Base-by-base conservation (phyloP, 768 basidiomycete genomes). In the Mycena capillaripes region DNA sequence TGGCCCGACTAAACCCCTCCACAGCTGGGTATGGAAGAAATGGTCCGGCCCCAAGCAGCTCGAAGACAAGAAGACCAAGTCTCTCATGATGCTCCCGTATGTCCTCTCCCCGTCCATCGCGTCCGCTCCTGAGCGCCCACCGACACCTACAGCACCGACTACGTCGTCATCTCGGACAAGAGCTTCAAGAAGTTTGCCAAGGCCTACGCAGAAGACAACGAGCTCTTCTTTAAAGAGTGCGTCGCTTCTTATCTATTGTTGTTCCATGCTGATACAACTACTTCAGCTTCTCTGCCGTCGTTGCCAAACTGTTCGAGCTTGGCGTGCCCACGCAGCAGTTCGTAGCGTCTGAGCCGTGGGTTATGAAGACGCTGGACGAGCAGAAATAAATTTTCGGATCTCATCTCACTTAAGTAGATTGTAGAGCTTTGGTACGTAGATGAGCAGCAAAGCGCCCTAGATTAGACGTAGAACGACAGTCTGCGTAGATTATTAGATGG, bases 1-100 rank as follows among this genome's bases (percentile, higher is more conserved):
- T 30, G 11, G n/a, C 34, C 30, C 4, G 29, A n/a, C 61, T 76
- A 27, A 78, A 12, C 40, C 12, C 34, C n/a, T 21, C 59, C 23
- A 38, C 56, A 90, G 89, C 69, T 95, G 95, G 94, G 87, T 91
- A n/a, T 97, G 97, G 97, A 93, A 89, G 84, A 97, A 97, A 83
- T 98, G 97, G 96, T 84, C 85, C 72, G 97, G 95, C 62, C 96
- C 97, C 25, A 96, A 96, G 85, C 97, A 98, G 84, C 92, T 93
- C 68, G 92, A 94, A 82, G 97, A 98, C 85, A 97, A 96, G 89
- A 91, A 89, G 83, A 97, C 96, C 48, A 89, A 89, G 77, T 82
- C 90, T 29, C 86, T 98, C 61, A 98, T 98, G 97, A 98, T 98
- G 97, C 85, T 98, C 53, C 96, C 96, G 92, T 95, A 81, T 66